Percentiles rank a stretch among this genome's conserved stretches.
Evolutionary conservation across 495 filamentous ascomycete species (phyloP).

Genomic region (Penicillium samsonianum): DNA sequence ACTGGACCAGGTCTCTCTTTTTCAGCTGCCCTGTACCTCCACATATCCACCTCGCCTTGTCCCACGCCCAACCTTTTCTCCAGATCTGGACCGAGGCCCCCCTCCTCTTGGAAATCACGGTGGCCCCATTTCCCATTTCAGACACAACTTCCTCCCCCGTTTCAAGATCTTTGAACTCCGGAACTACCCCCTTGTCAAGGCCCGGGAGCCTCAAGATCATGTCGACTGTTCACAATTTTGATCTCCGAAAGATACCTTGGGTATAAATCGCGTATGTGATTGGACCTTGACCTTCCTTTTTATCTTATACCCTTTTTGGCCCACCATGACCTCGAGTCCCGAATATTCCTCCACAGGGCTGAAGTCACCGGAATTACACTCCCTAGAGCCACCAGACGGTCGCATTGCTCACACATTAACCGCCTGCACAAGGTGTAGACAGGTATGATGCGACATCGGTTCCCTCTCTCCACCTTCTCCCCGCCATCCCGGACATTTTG

Average conservation of each 20-base stretch:
- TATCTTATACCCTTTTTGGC: not conserved
- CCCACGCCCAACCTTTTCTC: conserved; percentile 5
- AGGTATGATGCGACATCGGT: conserved; percentile 55
- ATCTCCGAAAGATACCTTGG: conserved; percentile 12
- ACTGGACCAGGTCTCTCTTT: too few relatives aligned
- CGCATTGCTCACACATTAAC: conserved; percentile 80
- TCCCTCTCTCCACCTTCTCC: conserved; percentile 4
- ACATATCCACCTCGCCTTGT: too few relatives aligned
- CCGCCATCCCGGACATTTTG: conserved; percentile 1
- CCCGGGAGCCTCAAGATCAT: conserved; percentile 20
- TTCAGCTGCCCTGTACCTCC: too few relatives aligned
- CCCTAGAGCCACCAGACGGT: conserved; percentile 40
- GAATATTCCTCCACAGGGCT: conserved; percentile 18
- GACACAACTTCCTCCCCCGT: too few relatives aligned
- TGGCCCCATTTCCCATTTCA: conserved; percentile 1
- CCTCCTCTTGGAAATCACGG: conserved; percentile 5
- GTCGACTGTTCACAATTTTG: conserved; percentile 21
- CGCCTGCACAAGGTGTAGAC: conserved; percentile 81
- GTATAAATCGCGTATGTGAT: conserved; percentile 26
- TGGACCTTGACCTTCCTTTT: conserved; percentile 9
- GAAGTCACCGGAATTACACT: conserved; percentile 28
- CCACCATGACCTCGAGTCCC: conserved; percentile 26
- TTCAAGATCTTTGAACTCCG: conserved; percentile 7
- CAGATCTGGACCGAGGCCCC: conserved; percentile 32
- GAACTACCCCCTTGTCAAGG: conserved; percentile 3